Base-by-base conservation (phyloP, 495 filamentous ascomycete species). In the Aspergillus sclerotioniger region DNA sequence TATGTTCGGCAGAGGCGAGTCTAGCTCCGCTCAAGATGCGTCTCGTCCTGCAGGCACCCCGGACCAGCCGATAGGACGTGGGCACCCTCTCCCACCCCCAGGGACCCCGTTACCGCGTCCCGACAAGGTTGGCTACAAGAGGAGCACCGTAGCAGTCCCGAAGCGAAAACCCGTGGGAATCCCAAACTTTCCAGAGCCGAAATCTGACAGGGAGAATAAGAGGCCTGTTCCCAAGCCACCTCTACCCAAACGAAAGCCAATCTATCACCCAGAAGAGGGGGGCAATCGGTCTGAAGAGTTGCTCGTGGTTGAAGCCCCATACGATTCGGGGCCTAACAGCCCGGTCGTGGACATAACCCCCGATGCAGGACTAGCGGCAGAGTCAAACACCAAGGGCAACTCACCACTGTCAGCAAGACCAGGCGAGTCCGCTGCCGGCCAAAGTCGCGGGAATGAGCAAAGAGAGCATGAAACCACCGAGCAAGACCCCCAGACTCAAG, bases 21-120 rank as follows among this genome's bases (percentile, higher is more conserved):
- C 62, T 31, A 70, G 64, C 65, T 21, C 61, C 6, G 55, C 57
- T 13, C 74, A 74, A 15, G 61, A 71, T 43, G 46, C 65, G 55
- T 67, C 68, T 43, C 76, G 74, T 65, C 71, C 68, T 65, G 73
- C 69, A 59, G 76, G 75, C n/a, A 83, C 85, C 37, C 80, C 84
- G 12, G 77, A 82, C 37, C 81, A 85, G 61, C 87, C 89, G 31
- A 90, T 93, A 69, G 87, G 89, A 5, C 83, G 87, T 28, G 88
- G 90, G 3, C 74, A 76, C 64, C 75, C 78, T 21, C 66, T 82
- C 51, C 76, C 79, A 55, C 76, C 79, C 20, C 72, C 76, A 20
- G 76, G 81, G 8, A 87, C 83, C 15, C 87, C 87, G 7, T 77
- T 93, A 3, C 89, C 90, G n/a, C 87, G 84, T 8, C 89, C 90